Evolutionary conservation across 2,329 filamentous ascomycete genomes (phyloP).

Genomic region (Cytospora paraplurivora): DNA sequence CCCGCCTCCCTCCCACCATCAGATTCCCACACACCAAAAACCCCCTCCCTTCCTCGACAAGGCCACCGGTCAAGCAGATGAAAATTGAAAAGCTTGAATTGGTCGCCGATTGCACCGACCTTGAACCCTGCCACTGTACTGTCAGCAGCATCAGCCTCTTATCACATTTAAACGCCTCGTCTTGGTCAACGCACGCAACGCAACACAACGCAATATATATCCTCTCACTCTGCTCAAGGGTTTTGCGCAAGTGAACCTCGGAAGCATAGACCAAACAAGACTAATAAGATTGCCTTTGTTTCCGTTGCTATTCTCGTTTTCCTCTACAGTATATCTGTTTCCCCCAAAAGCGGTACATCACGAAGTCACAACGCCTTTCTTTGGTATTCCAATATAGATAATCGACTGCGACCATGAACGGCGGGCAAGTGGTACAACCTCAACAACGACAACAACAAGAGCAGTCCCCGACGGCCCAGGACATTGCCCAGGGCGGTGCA

Average conservation of each 20-base stretch:
- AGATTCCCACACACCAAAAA: neutral
- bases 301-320: neutral
- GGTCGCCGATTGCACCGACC: slow-evolving; percentile 19
- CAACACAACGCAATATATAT: neutral
- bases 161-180: slow-evolving; percentile 2
- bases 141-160: slow-evolving; percentile 12
- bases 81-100: slow-evolving; percentile 18
- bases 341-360: neutral
- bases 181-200: neutral
- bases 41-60: neutral
- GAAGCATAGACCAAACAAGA: neutral
- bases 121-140: slow-evolving; percentile 5
- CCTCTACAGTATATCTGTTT: neutral
- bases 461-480: neutral
- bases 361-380: neutral
- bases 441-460: slow-evolving; percentile 13
- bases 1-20: slow-evolving; percentile 1
- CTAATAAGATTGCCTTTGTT: neutral
- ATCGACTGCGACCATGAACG: slow-evolving; percentile 21
- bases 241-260: neutral
- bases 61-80: neutral
- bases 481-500: slow-evolving; percentile 12
- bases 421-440: slow-evolving; percentile 20
- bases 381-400: slow-evolving; percentile 7
- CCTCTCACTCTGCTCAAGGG: neutral